phyloP scores from a whole-genome alignment of 129 eudicot genomes.

The carrot (Daucus carota) region DH1_v3.0 NC_030384.2:42172001-42172500 shows the following conservation, averaged over 20 bases:
- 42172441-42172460: constrained; percentile 58
- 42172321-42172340: constrained; percentile 3
- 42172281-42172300: not conserved
- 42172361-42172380: constrained; percentile 79
- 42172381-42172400: constrained; percentile 87
- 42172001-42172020: constrained; percentile 92
- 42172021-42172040: constrained; percentile 91
- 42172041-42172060: constrained; percentile 67
- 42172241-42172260: not conserved
- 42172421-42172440: constrained; percentile 75
- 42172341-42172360: constrained; percentile 62
- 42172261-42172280: not conserved
- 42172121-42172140: not conserved
- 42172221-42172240: not conserved
- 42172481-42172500: constrained; percentile 73
- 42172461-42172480: constrained; percentile 59
- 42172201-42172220: not conserved
- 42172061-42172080: constrained; percentile 43
- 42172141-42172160: not conserved
- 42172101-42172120: not conserved
- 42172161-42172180: not conserved
- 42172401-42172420: constrained; percentile 51
- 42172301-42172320: not conserved
- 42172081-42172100: not conserved
- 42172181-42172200: not conserved